Conservation (phyloP, 805 yeast species). For the Saccharomycopsis javanensis region DNA sequence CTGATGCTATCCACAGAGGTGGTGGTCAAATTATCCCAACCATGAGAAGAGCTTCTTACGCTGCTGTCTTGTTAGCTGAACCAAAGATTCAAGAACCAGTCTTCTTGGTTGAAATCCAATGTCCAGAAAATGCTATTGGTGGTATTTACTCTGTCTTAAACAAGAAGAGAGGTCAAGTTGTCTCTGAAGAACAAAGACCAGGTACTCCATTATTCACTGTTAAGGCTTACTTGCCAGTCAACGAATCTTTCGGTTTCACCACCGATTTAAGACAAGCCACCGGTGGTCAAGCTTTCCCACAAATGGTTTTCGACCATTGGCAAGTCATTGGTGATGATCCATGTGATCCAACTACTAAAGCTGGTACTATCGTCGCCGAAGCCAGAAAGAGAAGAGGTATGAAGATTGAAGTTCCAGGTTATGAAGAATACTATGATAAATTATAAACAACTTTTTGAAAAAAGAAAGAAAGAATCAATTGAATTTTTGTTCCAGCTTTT, state of each 20-base stretch:
- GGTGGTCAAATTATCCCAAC: constrained; percentile 99
- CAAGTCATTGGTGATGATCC: constrained; percentile 85
- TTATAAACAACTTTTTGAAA: constrained; percentile 37
- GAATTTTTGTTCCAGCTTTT: neutral
- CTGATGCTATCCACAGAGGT: constrained; percentile 99
- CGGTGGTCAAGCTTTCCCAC: constrained; percentile 99
- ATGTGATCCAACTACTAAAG: constrained; percentile 70
- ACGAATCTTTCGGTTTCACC: constrained; percentile 99
- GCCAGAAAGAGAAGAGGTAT: constrained; percentile 94
- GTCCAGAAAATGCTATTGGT: constrained; percentile 99
- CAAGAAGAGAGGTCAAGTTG: constrained; percentile 99
- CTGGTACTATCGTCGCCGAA: constrained; percentile 53
- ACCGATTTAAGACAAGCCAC: constrained; percentile 99
- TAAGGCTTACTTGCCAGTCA: constrained; percentile 99
- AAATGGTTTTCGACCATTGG: constrained; percentile 99
- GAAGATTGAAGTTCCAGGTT: constrained; percentile 96
- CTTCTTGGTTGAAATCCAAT: constrained; percentile 97
- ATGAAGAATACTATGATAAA: constrained; percentile 97
- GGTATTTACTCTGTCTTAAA: constrained; percentile 99
- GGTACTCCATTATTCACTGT: constrained; percentile 99
- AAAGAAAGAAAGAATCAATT: neutral
- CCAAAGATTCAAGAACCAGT: constrained; percentile 99
- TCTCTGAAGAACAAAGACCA: constrained; percentile 99
- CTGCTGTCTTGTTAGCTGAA: constrained; percentile 95
- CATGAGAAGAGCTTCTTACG: constrained; percentile 99